Evolutionary conservation across 371 early-diverging fungal genomes (phyloP), one percentile per base, ranked within the genome.

Genomic region (Amoeboaphelidium occidentale): DNA sequence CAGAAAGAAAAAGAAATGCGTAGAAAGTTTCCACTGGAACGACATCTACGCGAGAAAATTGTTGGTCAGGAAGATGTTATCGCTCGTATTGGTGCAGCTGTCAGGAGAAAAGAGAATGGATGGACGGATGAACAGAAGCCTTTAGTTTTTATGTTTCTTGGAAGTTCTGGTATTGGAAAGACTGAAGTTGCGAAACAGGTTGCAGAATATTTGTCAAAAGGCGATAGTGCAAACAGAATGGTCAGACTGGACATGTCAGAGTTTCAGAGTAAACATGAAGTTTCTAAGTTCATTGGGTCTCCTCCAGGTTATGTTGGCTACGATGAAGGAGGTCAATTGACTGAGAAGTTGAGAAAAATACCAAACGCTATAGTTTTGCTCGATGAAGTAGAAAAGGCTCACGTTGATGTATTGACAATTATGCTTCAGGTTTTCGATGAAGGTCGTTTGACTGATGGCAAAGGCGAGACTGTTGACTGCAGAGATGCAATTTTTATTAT

Each of bases 111-210:
- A 43, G 69, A 75, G 51, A 75, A 75, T 42, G 77, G 77, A 1
- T 71, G 78, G 66, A 64, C 67, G 43, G 68, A 70, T 49, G 64
- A 69, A 47, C 70, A 76, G 25, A 70, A 70, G 53, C 81, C 81
- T 0, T 61, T 80, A 27, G 80, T 76, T 0, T 79, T 79, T 54
- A 52, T 79, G 49, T 75, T 79, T 51, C 65, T 76, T 48, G 79
- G 79, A 17, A 72, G 75, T 12, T 73, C 75, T 21, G 79, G 79
- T 51, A 73, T 76, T 22, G 79, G 79, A 41, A 79, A 79, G 56
- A 79, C 79, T 1, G 76, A 76, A 51, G 60, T 76, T 23, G 75
- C 77, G 1, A 79, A 79, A 61, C 65, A 68, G 41, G 45, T 67
- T n/a, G 56, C 59, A 3, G 32, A 45, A 24, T 52, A 65, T 27